Evolutionary conservation across 345 rosid genomes (phyloP).

Genomic region (Aquilaria yunnanensis): DNA sequence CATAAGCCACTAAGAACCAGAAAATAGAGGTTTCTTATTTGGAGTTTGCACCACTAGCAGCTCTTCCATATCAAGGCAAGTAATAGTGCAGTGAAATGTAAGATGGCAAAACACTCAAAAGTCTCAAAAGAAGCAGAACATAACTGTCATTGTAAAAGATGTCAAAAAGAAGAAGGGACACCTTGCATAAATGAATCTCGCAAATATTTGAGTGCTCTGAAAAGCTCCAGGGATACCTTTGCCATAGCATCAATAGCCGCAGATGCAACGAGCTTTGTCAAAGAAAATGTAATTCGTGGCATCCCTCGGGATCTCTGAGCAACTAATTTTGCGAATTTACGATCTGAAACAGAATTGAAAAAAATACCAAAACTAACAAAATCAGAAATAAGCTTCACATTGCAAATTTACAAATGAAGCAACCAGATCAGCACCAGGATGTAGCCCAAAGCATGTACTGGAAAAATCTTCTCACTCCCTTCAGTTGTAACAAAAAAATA

Average conservation of each 20-base stretch:
- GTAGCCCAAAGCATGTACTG: not conserved
- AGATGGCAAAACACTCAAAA: not conserved
- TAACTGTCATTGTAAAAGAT: not conserved
- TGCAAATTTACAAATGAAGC: not conserved
- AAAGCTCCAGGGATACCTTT: constrained; percentile 53
- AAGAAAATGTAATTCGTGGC: constrained; percentile 60
- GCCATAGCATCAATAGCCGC: constrained; percentile 60
- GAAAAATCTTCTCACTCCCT: not conserved
- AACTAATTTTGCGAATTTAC: constrained; percentile 47
- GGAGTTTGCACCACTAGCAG: not conserved
- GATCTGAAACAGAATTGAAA: constrained; percentile 30
- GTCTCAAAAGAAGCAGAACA: too few species aligned
- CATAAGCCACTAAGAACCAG: too few species aligned
- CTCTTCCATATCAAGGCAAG: not conserved
- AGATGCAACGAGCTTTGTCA: constrained; percentile 45
- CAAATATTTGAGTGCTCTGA: constrained; percentile 42
- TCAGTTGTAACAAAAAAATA: not conserved
- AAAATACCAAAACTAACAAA: not conserved
- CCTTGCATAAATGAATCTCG: constrained; percentile 42
- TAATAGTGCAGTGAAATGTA: not conserved
- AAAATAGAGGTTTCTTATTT: too few species aligned
- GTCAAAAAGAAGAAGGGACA: constrained; percentile 12
- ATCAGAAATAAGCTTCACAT: too few species aligned
- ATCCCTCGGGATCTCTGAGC: constrained; percentile 90
- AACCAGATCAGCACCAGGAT: not conserved